These are phyloP conservation scores for Prototheca cutis DNA, from an alignment of 163 green algal species.

Conservation along the genomic window DNA sequence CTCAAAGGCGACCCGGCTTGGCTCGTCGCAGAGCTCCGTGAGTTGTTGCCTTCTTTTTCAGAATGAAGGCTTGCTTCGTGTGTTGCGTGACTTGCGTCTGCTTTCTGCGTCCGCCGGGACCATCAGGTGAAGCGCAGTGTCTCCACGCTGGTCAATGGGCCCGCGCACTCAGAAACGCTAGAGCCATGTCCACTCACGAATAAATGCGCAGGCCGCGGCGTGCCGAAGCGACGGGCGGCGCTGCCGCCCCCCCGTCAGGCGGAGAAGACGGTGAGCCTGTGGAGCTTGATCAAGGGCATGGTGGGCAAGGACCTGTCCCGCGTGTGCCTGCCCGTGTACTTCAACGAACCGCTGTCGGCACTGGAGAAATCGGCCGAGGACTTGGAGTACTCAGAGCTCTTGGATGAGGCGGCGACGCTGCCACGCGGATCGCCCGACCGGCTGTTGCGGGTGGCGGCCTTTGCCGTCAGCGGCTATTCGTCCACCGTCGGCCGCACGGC, in stretches of 20 bases:
- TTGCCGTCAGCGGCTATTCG: constrained; percentile 61
- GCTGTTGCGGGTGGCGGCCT: constrained; percentile 49
- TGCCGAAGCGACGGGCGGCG: constrained; percentile 25
- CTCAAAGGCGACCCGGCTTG: constrained; percentile 8
- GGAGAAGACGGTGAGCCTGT: constrained; percentile 60
- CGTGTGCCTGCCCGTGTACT: constrained; percentile 75
- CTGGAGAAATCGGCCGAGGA: constrained; percentile 66
- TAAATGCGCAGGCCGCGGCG: background rate
- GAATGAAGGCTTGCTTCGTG: too few relatives aligned
- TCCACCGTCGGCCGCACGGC: constrained; percentile 47
- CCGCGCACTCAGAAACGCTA: too few relatives aligned
- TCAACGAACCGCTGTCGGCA: constrained; percentile 80
- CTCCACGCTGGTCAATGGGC: too few relatives aligned
- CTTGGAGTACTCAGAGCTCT: constrained; percentile 68
- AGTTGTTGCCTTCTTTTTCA: too few relatives aligned
- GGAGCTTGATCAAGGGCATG: constrained; percentile 71
- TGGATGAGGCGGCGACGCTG: constrained; percentile 45
- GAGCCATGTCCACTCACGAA: too few relatives aligned
- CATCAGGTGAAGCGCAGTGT: too few relatives aligned
- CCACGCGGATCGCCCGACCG: constrained; percentile 41
- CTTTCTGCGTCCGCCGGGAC: too few relatives aligned
- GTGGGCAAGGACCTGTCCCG: constrained; percentile 71
- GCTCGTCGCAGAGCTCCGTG: constrained; percentile 15
- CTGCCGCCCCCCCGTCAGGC: constrained; percentile 48
- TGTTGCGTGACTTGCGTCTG: too few relatives aligned